Base-by-base conservation (phyloP, 2,329 filamentous ascomycete genomes). In the Beauveria bassiana region DNA sequence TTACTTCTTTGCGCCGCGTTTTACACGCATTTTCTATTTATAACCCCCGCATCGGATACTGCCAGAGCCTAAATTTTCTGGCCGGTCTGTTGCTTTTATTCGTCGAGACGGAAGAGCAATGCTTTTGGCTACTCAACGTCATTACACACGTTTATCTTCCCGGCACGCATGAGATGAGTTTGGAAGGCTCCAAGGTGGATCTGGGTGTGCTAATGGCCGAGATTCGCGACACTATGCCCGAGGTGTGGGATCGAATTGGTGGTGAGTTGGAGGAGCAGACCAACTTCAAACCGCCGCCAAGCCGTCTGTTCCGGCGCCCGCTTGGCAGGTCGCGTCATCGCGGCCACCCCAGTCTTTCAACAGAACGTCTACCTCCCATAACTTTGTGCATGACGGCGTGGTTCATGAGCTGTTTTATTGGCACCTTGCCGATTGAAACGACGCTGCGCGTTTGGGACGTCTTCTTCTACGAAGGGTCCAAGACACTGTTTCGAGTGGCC, bases 371-470 rank as follows among this genome's bases (percentile, higher is more conserved):
- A 12, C 93, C 93, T 0, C 93, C 93, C 14, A 93, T 98, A 66
- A 95, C 91, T 0, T 82, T 98, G 5, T 96, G 92, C 67, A 91
- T 95, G 74, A 96, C 93, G 10, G 90, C 93, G 4, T 98, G 93
- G 93, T 96, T 98, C 74, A 97, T 98, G 93, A 96, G 90, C 54
- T 90, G 95, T 68, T 97, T 95, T 73, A 95, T 97, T 64, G 92
- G 93, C 59, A 96, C 91, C 0, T 78, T 98, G 20, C 93, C 93
- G 2, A 92, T 96, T 64, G 93, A 98, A 75, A 91, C 89, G 20
- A 93, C 93, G 0, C 82, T 97, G 20, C 88, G 93, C 8, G 91
- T 97, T 1, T 98, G 93, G 93, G 93, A 98, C 68, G 86, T 91
- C 1, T 93, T 98, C 71, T 96, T 97, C 73, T 96, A 96, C 73